Evolutionary conservation across 495 filamentous ascomycete species (phyloP), one percentile per base, ranked within the genome.

Genomic region (Symbiotaphrina buchneri): DNA sequence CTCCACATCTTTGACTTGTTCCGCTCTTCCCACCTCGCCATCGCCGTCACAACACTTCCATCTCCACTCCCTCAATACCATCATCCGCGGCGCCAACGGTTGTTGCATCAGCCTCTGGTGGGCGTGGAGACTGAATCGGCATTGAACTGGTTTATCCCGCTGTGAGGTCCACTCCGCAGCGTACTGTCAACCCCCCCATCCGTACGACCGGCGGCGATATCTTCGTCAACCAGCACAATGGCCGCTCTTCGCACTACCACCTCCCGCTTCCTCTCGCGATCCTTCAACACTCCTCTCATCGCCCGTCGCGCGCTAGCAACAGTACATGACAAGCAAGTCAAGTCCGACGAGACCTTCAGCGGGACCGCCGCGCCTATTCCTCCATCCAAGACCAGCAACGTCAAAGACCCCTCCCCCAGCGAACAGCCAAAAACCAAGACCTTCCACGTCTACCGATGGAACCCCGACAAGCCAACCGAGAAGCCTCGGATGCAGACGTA

Each of bases 371-470:
- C 8, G 5, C 10, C 27, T 19, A 13, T 21, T 4, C 7, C 18
- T 10, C 10, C 6, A 1, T 45, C 50, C 47, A 58, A 65, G 36
- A 66, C 62, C 27, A 58, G 54, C 32, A 65, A 55, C 41, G 52
- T 61, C 34, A 48, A 65, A 42, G 63, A 73, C 39, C 71, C 65
- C 32, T 52, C 42, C 28, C 45, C 59, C 24, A 60, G 56, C 31
- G 53, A 61, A 30, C 46, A 63, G 14, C 49, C 71, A 30, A 71
- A 63, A 41, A 72, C 74, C 51, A 95, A 94, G 68, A 81, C 78
- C 35, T 97, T 97, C 70, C 76, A 94, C 54, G 70, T 97, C 67
- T 97, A 97, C 70, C 74, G 87, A 44, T 97, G 87, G 87, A 90
- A 90, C 49, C 87, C 87, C 24, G 87, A 95, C 49, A 58, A 65